A percentile compares a stretch with the other conserved stretches of the same genome.
Conservation (phyloP, 2,329 filamentous ascomycete genomes). For the Ophiostoma quercus region DNA sequence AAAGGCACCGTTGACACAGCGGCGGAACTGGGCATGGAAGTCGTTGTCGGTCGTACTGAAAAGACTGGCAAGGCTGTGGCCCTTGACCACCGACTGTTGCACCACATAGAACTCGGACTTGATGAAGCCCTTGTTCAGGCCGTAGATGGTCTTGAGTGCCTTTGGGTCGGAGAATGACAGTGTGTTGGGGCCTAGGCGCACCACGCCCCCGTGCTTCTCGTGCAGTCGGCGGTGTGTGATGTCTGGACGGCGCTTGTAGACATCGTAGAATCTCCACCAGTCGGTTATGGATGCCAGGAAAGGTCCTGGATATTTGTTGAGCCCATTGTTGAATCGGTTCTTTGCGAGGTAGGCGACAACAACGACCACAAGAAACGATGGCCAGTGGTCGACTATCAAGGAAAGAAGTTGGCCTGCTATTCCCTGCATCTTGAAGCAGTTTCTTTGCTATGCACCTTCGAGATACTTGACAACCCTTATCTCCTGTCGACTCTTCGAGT, state of each 20-base stretch:
- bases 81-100: conserved; percentile 66
- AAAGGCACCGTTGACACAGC: conserved; percentile 71
- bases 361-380: conserved; percentile 34
- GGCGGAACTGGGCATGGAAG: conserved; percentile 69
- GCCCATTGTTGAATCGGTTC: conserved; percentile 50
- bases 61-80: conserved; percentile 62
- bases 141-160: conserved; percentile 72
- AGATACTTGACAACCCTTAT: not conserved
- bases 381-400: conserved; percentile 42
- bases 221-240: conserved; percentile 64
- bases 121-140: conserved; percentile 71
- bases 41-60: conserved; percentile 71
- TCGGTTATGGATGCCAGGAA: conserved; percentile 63
- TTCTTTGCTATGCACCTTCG: not conserved
- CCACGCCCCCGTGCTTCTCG: conserved; percentile 64
- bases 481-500: not conserved
- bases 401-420: conserved; percentile 36
- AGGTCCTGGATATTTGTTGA: conserved; percentile 69
- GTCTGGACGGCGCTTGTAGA: conserved; percentile 59
- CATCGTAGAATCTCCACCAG: conserved; percentile 70
- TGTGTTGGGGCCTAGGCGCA: conserved; percentile 67
- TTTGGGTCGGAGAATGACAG: conserved; percentile 69
- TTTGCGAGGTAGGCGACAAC: conserved; percentile 41
- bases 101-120: conserved; percentile 83
- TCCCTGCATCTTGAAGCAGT: conserved; percentile 27